These are phyloP conservation scores for Plasmopara halstedii DNA, from an alignment of 352 stramenopile species.

Conservation along the genomic window DNA sequence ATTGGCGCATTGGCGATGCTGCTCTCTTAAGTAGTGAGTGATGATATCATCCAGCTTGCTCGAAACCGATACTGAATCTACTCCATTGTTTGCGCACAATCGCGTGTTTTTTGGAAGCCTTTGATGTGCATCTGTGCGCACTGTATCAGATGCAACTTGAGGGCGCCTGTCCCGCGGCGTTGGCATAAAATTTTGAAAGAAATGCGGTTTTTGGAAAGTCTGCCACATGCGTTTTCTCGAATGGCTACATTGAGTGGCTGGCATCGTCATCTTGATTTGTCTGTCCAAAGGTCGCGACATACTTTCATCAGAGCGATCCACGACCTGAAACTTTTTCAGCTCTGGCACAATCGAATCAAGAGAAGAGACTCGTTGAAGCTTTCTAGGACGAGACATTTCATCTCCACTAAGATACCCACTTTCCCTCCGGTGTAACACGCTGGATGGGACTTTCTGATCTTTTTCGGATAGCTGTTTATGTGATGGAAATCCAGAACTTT, in stretches of 20 bases:
- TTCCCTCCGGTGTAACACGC: constrained; percentile 11
- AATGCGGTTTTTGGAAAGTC: constrained; percentile 19
- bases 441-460: constrained; percentile 11
- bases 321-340: constrained; percentile 15
- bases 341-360: constrained; percentile 25
- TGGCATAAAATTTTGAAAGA: constrained; percentile 22
- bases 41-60: constrained; percentile 81
- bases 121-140: constrained; percentile 20
- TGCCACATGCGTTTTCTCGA: constrained; percentile 27
- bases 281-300: constrained; percentile 5
- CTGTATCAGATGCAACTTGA: constrained; percentile 8
- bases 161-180: constrained; percentile 15
- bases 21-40: constrained; percentile 78
- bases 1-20: constrained; percentile 83
- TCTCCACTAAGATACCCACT: constrained; percentile 22
- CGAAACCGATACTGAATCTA: constrained; percentile 1
- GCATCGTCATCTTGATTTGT: constrained; percentile 5
- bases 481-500: neutral
- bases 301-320: constrained; percentile 8
- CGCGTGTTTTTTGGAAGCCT: constrained; percentile 29
- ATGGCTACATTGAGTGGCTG: constrained; percentile 14
- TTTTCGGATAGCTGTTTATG: constrained; percentile 3
- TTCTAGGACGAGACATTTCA: constrained; percentile 21
- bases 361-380: constrained; percentile 25
- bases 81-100: constrained; percentile 19